Percentiles rank a stretch among this genome's conserved stretches.
These are phyloP conservation scores for Ehretia macrophylla DNA, from an alignment of 257 asterid species.

Conservation along the genomic window DNA sequence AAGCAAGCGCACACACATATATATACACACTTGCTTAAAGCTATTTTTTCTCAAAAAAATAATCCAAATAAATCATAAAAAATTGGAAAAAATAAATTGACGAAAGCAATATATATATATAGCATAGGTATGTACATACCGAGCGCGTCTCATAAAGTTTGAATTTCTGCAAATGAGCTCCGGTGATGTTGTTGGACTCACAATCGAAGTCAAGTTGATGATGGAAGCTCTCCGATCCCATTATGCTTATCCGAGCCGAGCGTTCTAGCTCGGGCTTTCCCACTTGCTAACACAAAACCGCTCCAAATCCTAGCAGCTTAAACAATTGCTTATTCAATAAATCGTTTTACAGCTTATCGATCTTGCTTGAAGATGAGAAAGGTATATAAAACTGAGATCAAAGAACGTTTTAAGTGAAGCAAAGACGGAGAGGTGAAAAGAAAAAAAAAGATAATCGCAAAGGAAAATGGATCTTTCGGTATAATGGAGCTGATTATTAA, in stretches of 20 bases:
- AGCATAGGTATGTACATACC: conserved; percentile 35
- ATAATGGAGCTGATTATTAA: no score
- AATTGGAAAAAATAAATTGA: no score
- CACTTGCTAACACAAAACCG: neutral
- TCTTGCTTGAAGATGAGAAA: no score
- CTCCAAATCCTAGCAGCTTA: neutral
- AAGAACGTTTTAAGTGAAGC: no score
- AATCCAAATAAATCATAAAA: no score
- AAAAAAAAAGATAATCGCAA: no score
- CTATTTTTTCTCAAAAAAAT: no score
- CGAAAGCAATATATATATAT: neutral
- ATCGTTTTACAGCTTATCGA: neutral
- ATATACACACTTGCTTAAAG: no score
- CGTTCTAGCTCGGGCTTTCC: neutral
- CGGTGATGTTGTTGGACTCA: conserved; percentile 18
- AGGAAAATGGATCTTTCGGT: no score
- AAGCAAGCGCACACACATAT: no score
- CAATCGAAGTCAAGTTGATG: conserved; percentile 11
- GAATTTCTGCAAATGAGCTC: conserved; percentile 55
- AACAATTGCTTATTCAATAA: neutral
- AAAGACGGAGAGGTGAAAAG: no score
- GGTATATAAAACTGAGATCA: no score
- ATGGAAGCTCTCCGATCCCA: conserved; percentile 33
- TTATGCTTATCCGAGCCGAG: conserved; percentile 5
- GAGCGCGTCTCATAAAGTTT: conserved; percentile 82